phyloP scores from a whole-genome alignment of 352 stramenopile genomes.

The Pythium angustatum region DNA sequence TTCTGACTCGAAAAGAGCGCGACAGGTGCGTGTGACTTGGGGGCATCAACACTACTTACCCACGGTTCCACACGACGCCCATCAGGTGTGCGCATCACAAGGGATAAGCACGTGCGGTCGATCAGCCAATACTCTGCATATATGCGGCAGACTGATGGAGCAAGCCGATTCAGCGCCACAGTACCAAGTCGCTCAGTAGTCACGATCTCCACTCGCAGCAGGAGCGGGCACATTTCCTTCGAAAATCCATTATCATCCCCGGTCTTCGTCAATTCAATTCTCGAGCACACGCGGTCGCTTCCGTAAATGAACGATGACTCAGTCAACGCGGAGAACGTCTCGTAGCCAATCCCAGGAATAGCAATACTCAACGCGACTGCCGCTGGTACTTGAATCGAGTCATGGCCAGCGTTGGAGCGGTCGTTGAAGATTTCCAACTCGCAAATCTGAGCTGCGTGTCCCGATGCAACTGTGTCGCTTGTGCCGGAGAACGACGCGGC shows the following conservation, averaged over 20 bases:
- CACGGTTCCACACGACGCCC: conserved; percentile 50
- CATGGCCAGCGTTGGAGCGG: conserved; percentile 31
- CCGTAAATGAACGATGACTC: conserved; percentile 70
- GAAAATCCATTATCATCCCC: background rate
- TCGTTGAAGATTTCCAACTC: conserved; percentile 73
- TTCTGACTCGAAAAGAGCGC: conserved; percentile 73
- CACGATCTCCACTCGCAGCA: conserved; percentile 30
- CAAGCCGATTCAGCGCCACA: conserved; percentile 30
- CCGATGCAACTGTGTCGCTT: conserved; percentile 54
- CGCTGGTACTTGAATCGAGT: conserved; percentile 48
- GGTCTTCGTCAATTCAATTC: conserved; percentile 57
- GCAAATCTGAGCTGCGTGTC: conserved; percentile 54
- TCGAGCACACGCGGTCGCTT: conserved; percentile 55
- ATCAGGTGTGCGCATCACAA: conserved; percentile 68
- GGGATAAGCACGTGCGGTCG: conserved; percentile 69
- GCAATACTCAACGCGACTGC: conserved; percentile 73
- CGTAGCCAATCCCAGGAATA: conserved; percentile 60
- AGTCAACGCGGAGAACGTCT: conserved; percentile 55
- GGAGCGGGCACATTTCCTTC: conserved; percentile 9
- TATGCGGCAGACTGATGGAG: conserved; percentile 64
- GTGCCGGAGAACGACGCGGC: conserved; percentile 65
- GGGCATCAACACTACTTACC: conserved; percentile 18
- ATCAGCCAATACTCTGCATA: conserved; percentile 88
- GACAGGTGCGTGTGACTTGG: conserved; percentile 47
- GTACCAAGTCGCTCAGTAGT: conserved; percentile 20